These are phyloP conservation scores for Auriculariales sp. DNA, from an alignment of 768 basidiomycete genomes.

Conservation along the genomic window DNA sequence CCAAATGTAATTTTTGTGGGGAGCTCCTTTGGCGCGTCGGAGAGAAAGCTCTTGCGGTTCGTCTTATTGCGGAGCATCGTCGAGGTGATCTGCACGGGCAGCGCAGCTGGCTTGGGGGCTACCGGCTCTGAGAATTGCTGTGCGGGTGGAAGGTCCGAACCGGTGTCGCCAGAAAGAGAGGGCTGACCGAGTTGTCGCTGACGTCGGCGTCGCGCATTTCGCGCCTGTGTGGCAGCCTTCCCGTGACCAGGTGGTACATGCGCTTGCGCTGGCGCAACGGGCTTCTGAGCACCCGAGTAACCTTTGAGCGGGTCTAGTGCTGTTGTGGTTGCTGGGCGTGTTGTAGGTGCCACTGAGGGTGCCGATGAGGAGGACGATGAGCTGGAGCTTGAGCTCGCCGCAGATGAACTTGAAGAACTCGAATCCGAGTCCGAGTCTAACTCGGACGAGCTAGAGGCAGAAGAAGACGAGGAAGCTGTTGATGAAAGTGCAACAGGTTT, in stretches of 20 bases:
- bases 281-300: background rate
- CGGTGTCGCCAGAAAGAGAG: slow-evolving; percentile 6
- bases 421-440: slow-evolving; percentile 11
- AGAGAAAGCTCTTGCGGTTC: slow-evolving; percentile 47
- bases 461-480: slow-evolving; percentile 17
- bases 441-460: slow-evolving; percentile 11
- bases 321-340: slow-evolving; percentile 9
- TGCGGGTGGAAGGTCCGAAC: slow-evolving; percentile 22
- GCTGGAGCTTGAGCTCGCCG: background rate
- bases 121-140: slow-evolving; percentile 25
- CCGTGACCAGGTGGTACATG: slow-evolving; percentile 45
- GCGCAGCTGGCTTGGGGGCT: slow-evolving; percentile 7
- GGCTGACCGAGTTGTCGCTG: slow-evolving; percentile 24
- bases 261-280: background rate
- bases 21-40: slow-evolving; percentile 23
- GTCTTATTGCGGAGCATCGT: slow-evolving; percentile 56
- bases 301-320: background rate
- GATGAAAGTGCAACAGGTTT: slow-evolving; percentile 8
- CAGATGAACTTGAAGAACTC: slow-evolving; percentile 12
- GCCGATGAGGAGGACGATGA: slow-evolving; percentile 1
- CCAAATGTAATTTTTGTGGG: slow-evolving; percentile 40
- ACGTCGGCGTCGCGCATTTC: slow-evolving; percentile 42
- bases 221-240: slow-evolving; percentile 38
- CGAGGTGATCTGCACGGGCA: slow-evolving; percentile 23
- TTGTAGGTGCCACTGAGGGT: slow-evolving; percentile 9